Conservation (phyloP, 2,329 filamentous ascomycete species). For the Colletotrichum theobromicola region DNA sequence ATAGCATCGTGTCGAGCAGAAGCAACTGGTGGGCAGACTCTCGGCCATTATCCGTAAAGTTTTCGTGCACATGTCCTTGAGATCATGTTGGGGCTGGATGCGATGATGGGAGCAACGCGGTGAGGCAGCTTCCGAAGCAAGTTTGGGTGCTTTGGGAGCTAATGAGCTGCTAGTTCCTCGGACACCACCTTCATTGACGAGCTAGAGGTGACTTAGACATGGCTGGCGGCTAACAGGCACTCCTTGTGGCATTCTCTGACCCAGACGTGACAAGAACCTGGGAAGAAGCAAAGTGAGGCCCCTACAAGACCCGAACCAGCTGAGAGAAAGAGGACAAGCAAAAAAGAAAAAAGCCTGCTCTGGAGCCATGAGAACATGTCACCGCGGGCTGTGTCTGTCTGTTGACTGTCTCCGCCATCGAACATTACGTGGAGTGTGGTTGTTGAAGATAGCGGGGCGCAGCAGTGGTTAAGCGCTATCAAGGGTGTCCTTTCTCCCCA, state of each 20-base stretch:
- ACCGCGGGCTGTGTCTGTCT: neutral
- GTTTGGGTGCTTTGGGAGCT: neutral
- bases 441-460: neutral
- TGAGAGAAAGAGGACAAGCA: neutral
- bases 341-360: neutral
- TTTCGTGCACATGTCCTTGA: neutral
- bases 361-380: neutral
- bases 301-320: neutral
- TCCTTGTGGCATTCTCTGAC: neutral
- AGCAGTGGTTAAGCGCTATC: neutral
- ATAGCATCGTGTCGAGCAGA: neutral
- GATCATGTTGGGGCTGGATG: neutral
- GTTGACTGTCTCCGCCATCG: neutral
- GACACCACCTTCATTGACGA: neutral
- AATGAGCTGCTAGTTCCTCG: neutral
- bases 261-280: neutral
- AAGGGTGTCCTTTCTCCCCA: neutral
- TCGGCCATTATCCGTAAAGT: neutral
- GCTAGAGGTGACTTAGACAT: neutral
- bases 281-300: neutral
- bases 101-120: neutral
- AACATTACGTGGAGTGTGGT: neutral
- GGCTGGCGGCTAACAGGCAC: neutral
- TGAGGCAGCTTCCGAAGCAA: slow-evolving; percentile 7
- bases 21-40: neutral